Percentiles rank a stretch among this genome's conserved stretches.
Conservation (phyloP, 768 basidiomycete species). For the Tulasnella calospora region DNA sequence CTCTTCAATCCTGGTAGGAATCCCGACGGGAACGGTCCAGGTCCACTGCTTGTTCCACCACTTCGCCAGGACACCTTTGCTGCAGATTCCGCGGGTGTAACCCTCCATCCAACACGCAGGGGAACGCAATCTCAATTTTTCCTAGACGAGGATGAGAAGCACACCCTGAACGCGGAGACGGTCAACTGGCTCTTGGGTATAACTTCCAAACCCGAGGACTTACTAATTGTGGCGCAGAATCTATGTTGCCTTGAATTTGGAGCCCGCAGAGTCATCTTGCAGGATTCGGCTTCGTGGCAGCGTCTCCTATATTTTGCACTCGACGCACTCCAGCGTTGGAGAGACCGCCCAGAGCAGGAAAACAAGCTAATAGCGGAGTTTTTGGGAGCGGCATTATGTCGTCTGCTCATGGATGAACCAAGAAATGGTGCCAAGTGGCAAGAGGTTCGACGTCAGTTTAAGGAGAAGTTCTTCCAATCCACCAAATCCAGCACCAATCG, state of each 20-base stretch:
- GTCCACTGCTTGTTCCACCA: too few species aligned
- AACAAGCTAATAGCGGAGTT: neutral
- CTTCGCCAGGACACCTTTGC: too few species aligned
- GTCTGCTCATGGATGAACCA: neutral
- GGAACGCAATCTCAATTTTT: too few species aligned
- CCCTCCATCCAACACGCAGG: too few species aligned
- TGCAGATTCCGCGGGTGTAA: too few species aligned
- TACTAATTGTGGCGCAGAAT: neutral
- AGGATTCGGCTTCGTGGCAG: neutral
- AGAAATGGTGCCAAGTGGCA: neutral
- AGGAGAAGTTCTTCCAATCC: neutral
- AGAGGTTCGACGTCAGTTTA: neutral
- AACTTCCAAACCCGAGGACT: neutral
- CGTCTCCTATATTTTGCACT: neutral
- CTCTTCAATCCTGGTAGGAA: too few species aligned
- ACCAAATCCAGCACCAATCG: neutral
- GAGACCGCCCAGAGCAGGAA: neutral
- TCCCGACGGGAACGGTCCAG: too few species aligned
- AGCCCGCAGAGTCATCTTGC: neutral
- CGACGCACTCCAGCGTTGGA: neutral
- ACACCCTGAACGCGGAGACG: neutral
- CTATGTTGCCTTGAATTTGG: neutral
- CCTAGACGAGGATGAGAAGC: neutral
- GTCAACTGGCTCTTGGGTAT: neutral
- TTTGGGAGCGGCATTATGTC: neutral